Evolutionary conservation across 2,329 filamentous ascomycete species (phyloP), one percentile per base, ranked within the genome.

Genomic region (Alternaria infectoria): DNA sequence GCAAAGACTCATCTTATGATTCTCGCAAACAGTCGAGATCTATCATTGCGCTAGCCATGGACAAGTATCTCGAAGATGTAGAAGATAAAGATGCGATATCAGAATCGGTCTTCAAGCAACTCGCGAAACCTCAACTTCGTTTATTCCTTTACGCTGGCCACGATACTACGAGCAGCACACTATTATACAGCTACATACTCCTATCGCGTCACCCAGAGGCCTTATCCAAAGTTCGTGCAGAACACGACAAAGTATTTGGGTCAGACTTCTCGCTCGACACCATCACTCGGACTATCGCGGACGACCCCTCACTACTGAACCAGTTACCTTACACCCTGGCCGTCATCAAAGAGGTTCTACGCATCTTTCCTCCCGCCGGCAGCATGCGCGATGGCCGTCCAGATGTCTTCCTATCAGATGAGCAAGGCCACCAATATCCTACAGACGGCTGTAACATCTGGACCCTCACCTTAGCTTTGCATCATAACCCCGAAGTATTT

Each of bases 261-360:
- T 43, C 30, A 4, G 64, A 76, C 50, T 45, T 54, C 54, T 6
- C 43, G 23, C 4, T 44, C 66, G 7, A 51, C 40, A 17, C 11
- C 4, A 26, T 43, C 13, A 25, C 21, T 6, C 51, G 36, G 13
- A 19, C 10, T 19, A 57, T 55, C 40, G n/a, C 26, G 23, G 26
- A 55, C 3, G 52, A 76, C 28, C 70, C 73, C 4, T 46, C 66
- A 12, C 30, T 76, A 4, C 49, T 77, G 23, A 79, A 76, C 56
- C 60, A 68, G 8, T 57, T 76, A 8, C 62, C 65, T 2, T 77
- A 76, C 52, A 77, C 74, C 0, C 59, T 66, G 3, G 77, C 77
- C 12, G 71, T 79, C 9, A 75, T 80, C 59, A 79, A 78, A 64
- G 78, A 80, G 50, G 70, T 70, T 0, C 64, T 80, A 6, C 71